Evolutionary conservation across 2,329 filamentous ascomycete genomes (phyloP).

Genomic region (Lachnellula cervina): DNA sequence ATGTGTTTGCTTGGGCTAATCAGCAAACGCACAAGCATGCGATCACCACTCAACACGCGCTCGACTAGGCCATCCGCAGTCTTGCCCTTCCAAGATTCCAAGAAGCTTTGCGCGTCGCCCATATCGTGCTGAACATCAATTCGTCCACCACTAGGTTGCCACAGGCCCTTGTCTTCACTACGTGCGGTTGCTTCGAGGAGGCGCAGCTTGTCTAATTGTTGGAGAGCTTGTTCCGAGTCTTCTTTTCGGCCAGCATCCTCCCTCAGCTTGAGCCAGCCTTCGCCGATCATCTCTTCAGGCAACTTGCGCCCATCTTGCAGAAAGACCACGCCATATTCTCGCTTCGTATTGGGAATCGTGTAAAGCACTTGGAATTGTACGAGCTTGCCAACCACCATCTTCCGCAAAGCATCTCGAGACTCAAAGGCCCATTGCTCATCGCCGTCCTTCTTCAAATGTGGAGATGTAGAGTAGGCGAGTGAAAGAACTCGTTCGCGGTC

Average conservation of each 20-base stretch:
- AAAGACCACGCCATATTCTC: conserved; percentile 80
- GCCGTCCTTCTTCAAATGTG: conserved; percentile 79
- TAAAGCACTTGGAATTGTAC: conserved; percentile 84
- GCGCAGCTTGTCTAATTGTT: conserved; percentile 73
- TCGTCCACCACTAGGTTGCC: conserved; percentile 59
- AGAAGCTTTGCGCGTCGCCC: conserved; percentile 67
- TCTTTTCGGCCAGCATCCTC: conserved; percentile 93
- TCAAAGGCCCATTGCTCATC: conserved; percentile 92
- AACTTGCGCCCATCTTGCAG: conserved; percentile 72
- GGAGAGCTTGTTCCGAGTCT: conserved; percentile 68
- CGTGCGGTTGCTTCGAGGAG: conserved; percentile 73
- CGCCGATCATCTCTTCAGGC: conserved; percentile 77
- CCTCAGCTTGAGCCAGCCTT: conserved; percentile 88
- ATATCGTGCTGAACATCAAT: conserved; percentile 81
- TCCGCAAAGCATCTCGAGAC: conserved; percentile 87
- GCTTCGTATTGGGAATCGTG: conserved; percentile 75
- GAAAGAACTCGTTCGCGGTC: conserved; percentile 80
- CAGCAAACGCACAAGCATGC: conserved; percentile 77
- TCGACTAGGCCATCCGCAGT: conserved; percentile 83
- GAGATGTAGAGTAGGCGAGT: conserved; percentile 86
- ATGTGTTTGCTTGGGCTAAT: conserved; percentile 78
- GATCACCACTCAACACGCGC: conserved; percentile 85
- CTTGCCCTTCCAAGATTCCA: conserved; percentile 80
- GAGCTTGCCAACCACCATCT: conserved; percentile 77
- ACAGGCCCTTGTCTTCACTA: conserved; percentile 74